A percentile compares a stretch with the other conserved stretches of the same genome.
phyloP scores from a whole-genome alignment of 768 basidiomycete genomes.

The Termitomyces eurrhizus region DNA sequence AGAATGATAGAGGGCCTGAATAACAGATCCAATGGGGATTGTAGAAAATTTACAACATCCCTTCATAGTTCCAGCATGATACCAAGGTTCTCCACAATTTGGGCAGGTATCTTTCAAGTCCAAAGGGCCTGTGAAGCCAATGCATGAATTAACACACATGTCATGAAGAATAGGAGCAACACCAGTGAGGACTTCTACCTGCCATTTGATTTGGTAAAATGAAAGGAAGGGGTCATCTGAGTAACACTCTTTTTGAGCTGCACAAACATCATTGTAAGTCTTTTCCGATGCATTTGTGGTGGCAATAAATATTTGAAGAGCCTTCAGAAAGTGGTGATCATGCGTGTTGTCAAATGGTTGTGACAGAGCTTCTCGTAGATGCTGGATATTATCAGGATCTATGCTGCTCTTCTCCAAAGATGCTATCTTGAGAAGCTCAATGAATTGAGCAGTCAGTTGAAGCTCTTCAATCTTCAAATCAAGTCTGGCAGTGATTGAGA shows the following conservation, averaged over 20 bases:
- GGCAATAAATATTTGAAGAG: not conserved
- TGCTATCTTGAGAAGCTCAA: not conserved
- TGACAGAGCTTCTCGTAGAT: not conserved
- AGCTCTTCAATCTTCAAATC: not conserved
- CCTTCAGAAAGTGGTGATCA: not conserved
- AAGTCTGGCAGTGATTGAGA: not conserved
- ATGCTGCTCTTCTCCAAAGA: not conserved
- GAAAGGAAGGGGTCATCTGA: not conserved
- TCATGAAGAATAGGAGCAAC: not conserved
- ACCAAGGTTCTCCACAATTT: constrained; percentile 2
- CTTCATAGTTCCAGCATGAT: not conserved
- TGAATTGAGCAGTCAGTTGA: not conserved
- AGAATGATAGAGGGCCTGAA: constrained; percentile 6
- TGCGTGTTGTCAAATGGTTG: not conserved
- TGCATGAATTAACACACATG: constrained; percentile 2
- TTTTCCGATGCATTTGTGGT: not conserved
- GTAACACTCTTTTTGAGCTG: not conserved
- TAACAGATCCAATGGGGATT: constrained; percentile 6
- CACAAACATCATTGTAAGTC: not conserved
- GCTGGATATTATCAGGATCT: not conserved
- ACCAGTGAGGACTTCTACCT: not conserved
- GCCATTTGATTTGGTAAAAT: not conserved
- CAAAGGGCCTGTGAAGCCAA: constrained; percentile 6
- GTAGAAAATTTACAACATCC: not conserved
- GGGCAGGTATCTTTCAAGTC: constrained; percentile 1